These are phyloP conservation scores for Apium graveolens DNA, from an alignment of 129 eudicot species.

Conservation along the genomic window DNA sequence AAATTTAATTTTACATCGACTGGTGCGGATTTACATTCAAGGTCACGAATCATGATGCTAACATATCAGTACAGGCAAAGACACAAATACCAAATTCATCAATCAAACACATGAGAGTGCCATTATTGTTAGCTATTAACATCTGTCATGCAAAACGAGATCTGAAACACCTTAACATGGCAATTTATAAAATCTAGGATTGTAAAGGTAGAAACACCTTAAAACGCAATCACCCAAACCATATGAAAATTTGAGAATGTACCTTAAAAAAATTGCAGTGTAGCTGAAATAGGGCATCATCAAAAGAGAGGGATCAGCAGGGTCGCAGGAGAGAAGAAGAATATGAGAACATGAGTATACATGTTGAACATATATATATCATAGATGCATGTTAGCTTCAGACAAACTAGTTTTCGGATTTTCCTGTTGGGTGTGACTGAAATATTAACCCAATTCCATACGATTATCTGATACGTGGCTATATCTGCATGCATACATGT, in stretches of 20 bases:
- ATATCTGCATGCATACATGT: background rate
- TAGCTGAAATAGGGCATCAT: background rate
- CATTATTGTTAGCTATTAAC: background rate
- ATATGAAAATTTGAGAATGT: background rate
- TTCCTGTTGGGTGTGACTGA: background rate
- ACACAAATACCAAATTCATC: background rate
- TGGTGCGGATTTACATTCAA: background rate
- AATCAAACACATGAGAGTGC: background rate
- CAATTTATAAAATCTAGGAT: background rate
- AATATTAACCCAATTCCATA: background rate
- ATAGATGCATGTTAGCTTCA: background rate
- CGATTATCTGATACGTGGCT: background rate
- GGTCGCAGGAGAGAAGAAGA: background rate
- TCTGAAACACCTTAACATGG: background rate
- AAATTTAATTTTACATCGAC: too few species aligned
- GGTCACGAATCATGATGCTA: background rate
- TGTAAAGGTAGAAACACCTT: background rate
- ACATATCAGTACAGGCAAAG: background rate
- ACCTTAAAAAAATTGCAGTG: background rate
- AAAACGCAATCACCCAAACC: too few species aligned
- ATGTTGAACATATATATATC: background rate
- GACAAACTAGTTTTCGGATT: background rate
- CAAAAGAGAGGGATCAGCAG: background rate
- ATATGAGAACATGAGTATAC: background rate
- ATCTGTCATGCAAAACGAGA: background rate